Conservation (phyloP, 2,329 filamentous ascomycete species). For the Alternaria atra region DNA sequence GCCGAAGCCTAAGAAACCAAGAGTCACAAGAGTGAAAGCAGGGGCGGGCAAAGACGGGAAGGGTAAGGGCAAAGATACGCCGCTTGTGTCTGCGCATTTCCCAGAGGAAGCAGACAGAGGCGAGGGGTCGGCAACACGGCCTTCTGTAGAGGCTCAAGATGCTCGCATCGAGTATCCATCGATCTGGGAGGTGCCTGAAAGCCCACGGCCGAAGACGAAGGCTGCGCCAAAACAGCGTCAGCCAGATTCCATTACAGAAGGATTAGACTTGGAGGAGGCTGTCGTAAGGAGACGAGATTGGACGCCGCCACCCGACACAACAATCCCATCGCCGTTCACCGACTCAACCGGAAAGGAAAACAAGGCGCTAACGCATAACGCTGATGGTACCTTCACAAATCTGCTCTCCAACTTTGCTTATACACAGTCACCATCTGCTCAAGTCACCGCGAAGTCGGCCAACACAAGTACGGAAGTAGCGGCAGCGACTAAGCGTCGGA, state of each 20-base stretch:
- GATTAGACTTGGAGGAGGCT: conserved; percentile 42
- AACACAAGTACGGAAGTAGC: conserved; percentile 10
- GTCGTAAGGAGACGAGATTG: conserved; percentile 44
- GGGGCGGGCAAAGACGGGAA: conserved; percentile 24
- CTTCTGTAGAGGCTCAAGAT: neutral
- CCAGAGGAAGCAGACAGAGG: conserved; percentile 2
- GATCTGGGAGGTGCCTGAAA: conserved; percentile 40
- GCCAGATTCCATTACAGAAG: conserved; percentile 14
- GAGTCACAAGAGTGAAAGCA: conserved; percentile 34
- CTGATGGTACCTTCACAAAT: conserved; percentile 31
- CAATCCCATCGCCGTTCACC: conserved; percentile 17
- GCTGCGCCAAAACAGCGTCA: conserved; percentile 22
- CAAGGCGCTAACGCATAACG: conserved; percentile 9
- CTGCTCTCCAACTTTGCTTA: conserved; percentile 44
- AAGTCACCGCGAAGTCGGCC: conserved; percentile 7
- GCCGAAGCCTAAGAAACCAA: conserved; percentile 36
- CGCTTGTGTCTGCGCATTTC: conserved; percentile 36
- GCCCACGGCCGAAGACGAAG: conserved; percentile 25
- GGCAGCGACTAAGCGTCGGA: conserved; percentile 38
- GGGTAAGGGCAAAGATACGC: conserved; percentile 23
- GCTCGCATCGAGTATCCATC: conserved; percentile 14
- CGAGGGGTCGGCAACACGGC: conserved; percentile 1
- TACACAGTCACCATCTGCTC: conserved; percentile 24
- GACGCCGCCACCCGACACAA: conserved; percentile 49
- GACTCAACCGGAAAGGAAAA: conserved; percentile 40